Base-by-base conservation (phyloP, 257 asterid species). In the Jacaranda mimosifolia region DNA sequence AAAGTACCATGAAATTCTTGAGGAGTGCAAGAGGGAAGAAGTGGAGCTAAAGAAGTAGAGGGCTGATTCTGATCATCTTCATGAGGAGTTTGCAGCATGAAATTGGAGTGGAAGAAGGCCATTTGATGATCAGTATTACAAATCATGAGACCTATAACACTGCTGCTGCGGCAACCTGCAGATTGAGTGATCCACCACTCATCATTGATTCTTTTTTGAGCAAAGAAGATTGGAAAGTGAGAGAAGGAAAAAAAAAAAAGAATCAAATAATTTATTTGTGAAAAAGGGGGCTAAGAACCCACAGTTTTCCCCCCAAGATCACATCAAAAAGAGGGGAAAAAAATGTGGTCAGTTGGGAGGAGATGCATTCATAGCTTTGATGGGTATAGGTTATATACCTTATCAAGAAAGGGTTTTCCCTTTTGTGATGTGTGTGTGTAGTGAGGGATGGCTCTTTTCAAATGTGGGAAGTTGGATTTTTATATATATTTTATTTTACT, bases 91-190 rank as follows among this genome's bases (percentile, higher is more conserved):
- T 92, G 97, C 51, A 92, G 84, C 97, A 94, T 87, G 83, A 92
- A 94, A 89, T 90, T 91, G 79, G 98, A 43, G 68, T 94, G 92
- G 86, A 88, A 94, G 86, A 92, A 94, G 64, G 89, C 93, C 98
- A 94, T 94, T 85, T 84, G 80, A 1, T 26, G 32, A 26, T 26
- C 32, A 32, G 79, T 56, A 73, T 68, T 42, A 59, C 62, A 56
- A 32, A 15, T 80, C 75, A 65, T 77, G 53, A 52, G 9, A 35
- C 21, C 21, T 66, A 32, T 17, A n/a, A 17, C 7, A 57, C 57
- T 6, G 12, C 35, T 48, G 8, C 35, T 40, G 52, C 18, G 18
- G 11, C 78, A 76, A 72, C 72, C 60, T 38, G 32, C 68, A 46
- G 64, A 70, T 77, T 77, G 73, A 81, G 14, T 63, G 68, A 82